phyloP scores from a whole-genome alignment of 768 basidiomycete species.

The Russula foetens region DNA sequence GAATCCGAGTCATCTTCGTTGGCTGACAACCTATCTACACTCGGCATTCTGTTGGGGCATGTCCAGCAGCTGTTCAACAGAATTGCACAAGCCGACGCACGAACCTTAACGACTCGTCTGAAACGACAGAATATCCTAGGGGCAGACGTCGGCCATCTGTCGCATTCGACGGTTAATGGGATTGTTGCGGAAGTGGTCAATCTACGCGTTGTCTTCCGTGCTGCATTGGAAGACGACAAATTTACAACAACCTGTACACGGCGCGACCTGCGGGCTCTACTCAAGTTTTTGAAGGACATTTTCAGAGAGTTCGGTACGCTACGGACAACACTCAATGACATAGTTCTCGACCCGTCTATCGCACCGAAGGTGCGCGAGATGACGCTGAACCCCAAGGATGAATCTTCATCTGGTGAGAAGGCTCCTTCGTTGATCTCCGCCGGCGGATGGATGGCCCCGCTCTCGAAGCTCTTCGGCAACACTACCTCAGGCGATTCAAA shows the following conservation, averaged over 20 bases:
- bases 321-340: slow-evolving; percentile 76
- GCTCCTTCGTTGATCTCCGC: slow-evolving; percentile 26
- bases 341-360: slow-evolving; percentile 78
- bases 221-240: slow-evolving; percentile 68
- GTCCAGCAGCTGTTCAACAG: slow-evolving; percentile 54
- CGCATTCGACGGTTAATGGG: slow-evolving; percentile 67
- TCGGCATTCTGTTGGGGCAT: slow-evolving; percentile 56
- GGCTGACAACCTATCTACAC: slow-evolving; percentile 42
- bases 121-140: slow-evolving; percentile 85
- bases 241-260: slow-evolving; percentile 53
- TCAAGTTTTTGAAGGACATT: slow-evolving; percentile 79
- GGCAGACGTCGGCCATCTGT: slow-evolving; percentile 82
- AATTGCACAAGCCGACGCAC: slow-evolving; percentile 69
- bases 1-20: slow-evolving; percentile 72
- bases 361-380: slow-evolving; percentile 66
- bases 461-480: slow-evolving; percentile 67
- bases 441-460: slow-evolving; percentile 74
- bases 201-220: slow-evolving; percentile 68
- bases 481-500: slow-evolving; percentile 27
- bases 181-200: slow-evolving; percentile 63
- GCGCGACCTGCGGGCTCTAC: slow-evolving; percentile 72
- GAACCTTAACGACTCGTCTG: slow-evolving; percentile 80
- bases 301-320: slow-evolving; percentile 79
- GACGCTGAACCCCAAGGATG: slow-evolving; percentile 52
- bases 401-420: slow-evolving; percentile 32